Base-by-base conservation (phyloP, 2,329 filamentous ascomycete genomes). In the Cladosporium sp. region DNA sequence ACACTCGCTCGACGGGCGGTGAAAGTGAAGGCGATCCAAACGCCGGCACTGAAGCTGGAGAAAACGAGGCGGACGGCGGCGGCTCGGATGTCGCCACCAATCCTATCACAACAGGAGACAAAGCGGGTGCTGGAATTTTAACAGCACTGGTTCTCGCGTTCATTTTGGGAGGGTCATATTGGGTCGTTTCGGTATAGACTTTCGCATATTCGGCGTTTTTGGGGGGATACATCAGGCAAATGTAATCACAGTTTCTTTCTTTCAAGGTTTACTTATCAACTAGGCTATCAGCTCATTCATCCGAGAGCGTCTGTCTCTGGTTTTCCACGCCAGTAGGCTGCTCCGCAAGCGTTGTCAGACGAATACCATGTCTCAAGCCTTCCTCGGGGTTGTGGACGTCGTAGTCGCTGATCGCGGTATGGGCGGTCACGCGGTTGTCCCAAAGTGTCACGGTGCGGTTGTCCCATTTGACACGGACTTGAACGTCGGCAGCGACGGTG, bases 391-490 rank as follows among this genome's bases (percentile, higher is more conserved):
- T 11, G 15, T 38, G 35, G 8, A 38, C 16, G 35, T 38, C 12
- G 8, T 18, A 95, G 65, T 94, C 88, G 3, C 92, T 73, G 32
- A 92, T 72, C 2, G 88, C 88, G 5, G 85, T 85, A 67, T 94
- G 88, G 58, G 82, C 78, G 8, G 86, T 89, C 0, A 91, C 80
- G 25, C 87, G 77, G 71, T 92, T 93, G 67, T 93, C 88, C 87
- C 88, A 93, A 1, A 92, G 82, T 2, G 93, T 86, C 1, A 93
- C 88, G 0, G 86, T 92, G 13, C 81, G 79, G 35, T 81, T 75
- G 57, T 82, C 81, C 88, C 88, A 94, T 66, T 84, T 86, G 43
- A 95, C 77, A 19, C 86, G 78, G 5, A 77, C 76, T 59, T 91
- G 86, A 65, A 88, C 80, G 62, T 90, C 86, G 43, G 83, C 80